phyloP scores from a whole-genome alignment of 202 grass and related monocot species.

The Bolboschoenoplectus hybrid region DNA sequence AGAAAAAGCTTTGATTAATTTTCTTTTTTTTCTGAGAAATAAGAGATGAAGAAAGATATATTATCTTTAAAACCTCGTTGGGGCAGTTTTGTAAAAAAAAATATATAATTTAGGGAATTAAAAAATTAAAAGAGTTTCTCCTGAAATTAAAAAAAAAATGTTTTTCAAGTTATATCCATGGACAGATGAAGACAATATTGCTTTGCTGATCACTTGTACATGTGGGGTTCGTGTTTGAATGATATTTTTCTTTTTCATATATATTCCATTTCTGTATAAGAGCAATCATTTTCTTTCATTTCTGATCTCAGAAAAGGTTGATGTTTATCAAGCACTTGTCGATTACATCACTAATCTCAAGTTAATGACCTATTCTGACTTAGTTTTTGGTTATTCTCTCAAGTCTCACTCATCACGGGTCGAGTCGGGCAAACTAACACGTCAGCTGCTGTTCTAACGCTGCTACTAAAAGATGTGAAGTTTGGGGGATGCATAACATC shows the following conservation, averaged over 20 bases:
- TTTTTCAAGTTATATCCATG: not conserved
- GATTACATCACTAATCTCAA: not conserved
- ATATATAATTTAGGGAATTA: no score
- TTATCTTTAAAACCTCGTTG: not conserved
- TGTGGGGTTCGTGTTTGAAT: not conserved
- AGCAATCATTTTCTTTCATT: slow-evolving; percentile 8
- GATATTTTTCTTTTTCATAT: not conserved
- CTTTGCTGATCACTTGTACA: not conserved
- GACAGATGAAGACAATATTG: not conserved
- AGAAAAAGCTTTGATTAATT: no score
- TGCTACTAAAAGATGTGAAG: not conserved
- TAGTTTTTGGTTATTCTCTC: not conserved
- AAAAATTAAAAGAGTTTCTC: not conserved
- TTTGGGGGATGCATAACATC: not conserved
- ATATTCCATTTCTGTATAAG: not conserved
- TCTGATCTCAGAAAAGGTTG: not conserved
- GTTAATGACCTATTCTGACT: not conserved
- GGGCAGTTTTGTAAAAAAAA: not conserved
- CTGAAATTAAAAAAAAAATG: not conserved
- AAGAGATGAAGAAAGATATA: not conserved
- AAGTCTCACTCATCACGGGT: not conserved
- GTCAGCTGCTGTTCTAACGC: not conserved
- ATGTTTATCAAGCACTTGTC: slow-evolving; percentile 12
- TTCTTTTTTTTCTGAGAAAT: not conserved
- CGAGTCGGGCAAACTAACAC: not conserved